Conservation (phyloP, 257 asterid genomes). For the Dorcoceras hygrometricum region DNA sequence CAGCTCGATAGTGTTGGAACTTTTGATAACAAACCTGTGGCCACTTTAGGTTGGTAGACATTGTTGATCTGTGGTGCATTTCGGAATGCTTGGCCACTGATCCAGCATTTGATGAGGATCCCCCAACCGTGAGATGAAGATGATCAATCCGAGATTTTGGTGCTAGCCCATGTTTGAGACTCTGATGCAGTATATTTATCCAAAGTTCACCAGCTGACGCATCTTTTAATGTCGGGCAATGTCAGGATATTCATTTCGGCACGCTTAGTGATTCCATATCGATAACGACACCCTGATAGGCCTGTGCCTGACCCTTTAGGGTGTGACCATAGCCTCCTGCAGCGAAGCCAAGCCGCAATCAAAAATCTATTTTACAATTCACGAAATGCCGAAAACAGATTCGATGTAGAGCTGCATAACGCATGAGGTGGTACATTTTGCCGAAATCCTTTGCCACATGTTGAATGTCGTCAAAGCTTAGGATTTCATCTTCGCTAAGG, state of each 20-base stretch:
- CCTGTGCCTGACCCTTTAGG: slow-evolving; percentile 46
- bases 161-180: slow-evolving; percentile 46
- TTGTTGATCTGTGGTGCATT: slow-evolving; percentile 57
- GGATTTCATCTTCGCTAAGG: background rate
- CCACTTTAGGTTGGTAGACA: slow-evolving; percentile 47
- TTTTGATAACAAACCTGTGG: slow-evolving; percentile 36
- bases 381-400: slow-evolving; percentile 19
- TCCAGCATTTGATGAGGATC: slow-evolving; percentile 53
- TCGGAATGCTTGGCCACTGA: slow-evolving; percentile 55
- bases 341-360: slow-evolving; percentile 1
- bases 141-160: slow-evolving; percentile 60
- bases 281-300: slow-evolving; percentile 38
- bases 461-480: slow-evolving; percentile 18
- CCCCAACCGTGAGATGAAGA: slow-evolving; percentile 54
- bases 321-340: slow-evolving; percentile 51
- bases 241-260: slow-evolving; percentile 29
- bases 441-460: slow-evolving; percentile 23
- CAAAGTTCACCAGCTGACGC: slow-evolving; percentile 49
- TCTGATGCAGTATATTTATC: slow-evolving; percentile 46
- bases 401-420: slow-evolving; percentile 19
- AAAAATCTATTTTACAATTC: background rate
- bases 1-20: background rate
- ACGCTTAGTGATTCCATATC: slow-evolving; percentile 40
- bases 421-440: slow-evolving; percentile 18
- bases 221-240: slow-evolving; percentile 35